Percentiles rank a stretch among this genome's conserved stretches.
phyloP scores from a whole-genome alignment of 768 basidiomycete genomes.

The Russula griseocarnosa region DNA sequence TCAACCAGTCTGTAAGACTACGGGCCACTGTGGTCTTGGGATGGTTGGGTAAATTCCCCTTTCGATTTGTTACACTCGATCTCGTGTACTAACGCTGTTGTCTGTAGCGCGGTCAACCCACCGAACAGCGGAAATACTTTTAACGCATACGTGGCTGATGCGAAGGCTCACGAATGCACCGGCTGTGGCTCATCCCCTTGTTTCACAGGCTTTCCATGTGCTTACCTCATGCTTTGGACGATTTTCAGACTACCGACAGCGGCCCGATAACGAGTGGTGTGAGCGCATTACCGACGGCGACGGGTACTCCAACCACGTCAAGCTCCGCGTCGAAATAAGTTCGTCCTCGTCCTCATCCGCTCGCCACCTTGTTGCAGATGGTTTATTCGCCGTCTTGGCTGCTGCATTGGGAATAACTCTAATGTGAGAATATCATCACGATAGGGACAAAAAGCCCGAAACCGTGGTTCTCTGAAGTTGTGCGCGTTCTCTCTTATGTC shows the following conservation, averaged over 20 bases:
- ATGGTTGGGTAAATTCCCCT: slow-evolving; percentile 42
- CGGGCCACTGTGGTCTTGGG: slow-evolving; percentile 47
- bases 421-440: not conserved
- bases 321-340: not conserved
- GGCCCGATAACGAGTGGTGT: slow-evolving; percentile 45
- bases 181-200: slow-evolving; percentile 33
- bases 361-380: slow-evolving; percentile 7
- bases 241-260: slow-evolving; percentile 36
- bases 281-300: slow-evolving; percentile 18
- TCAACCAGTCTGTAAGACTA: slow-evolving; percentile 53
- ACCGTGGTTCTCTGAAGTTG: no score
- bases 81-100: not conserved
- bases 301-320: slow-evolving; percentile 1
- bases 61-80: not conserved
- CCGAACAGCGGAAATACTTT: slow-evolving; percentile 45
- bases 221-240: not conserved
- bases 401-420: slow-evolving; percentile 5
- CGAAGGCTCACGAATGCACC: slow-evolving; percentile 34
- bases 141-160: slow-evolving; percentile 41
- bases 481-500: no score
- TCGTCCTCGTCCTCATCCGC: not conserved
- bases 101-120: slow-evolving; percentile 43
- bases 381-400: slow-evolving; percentile 13
- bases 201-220: not conserved
- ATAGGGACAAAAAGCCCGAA: not conserved